phyloP scores from a whole-genome alignment of 2,329 filamentous ascomycete species.

The Xylaria sp. region DNA sequence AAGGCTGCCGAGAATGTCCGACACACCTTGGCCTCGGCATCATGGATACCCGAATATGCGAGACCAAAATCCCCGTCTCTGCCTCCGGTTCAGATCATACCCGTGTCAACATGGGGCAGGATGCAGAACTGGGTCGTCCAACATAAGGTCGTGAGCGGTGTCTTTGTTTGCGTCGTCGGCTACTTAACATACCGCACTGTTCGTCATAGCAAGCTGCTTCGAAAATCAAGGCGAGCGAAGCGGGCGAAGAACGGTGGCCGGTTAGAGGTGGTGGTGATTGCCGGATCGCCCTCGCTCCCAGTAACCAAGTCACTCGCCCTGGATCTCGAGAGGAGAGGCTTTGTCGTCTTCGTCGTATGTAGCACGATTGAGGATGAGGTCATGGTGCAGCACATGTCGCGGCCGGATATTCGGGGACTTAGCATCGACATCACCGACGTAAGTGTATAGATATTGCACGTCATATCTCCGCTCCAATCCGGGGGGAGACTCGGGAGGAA shows the following conservation, averaged over 20 bases:
- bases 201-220: slow-evolving; percentile 64
- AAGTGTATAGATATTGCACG: slow-evolving; percentile 48
- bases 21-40: slow-evolving; percentile 71
- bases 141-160: slow-evolving; percentile 78
- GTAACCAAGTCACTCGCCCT: slow-evolving; percentile 84
- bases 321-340: slow-evolving; percentile 90
- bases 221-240: slow-evolving; percentile 77
- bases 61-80: slow-evolving; percentile 66
- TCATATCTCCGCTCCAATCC: not conserved
- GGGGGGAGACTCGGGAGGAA: not conserved
- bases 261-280: slow-evolving; percentile 86
- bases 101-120: slow-evolving; percentile 58
- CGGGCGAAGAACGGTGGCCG: slow-evolving; percentile 84
- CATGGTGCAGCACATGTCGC: slow-evolving; percentile 77
- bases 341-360: slow-evolving; percentile 92
- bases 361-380: slow-evolving; percentile 86
- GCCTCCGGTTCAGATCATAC: slow-evolving; percentile 49
- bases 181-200: slow-evolving; percentile 68
- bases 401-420: slow-evolving; percentile 83
- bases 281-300: slow-evolving; percentile 86
- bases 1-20: slow-evolving; percentile 76
- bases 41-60: slow-evolving; percentile 78
- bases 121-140: slow-evolving; percentile 76
- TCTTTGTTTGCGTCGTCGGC: slow-evolving; percentile 75
- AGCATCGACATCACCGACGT: slow-evolving; percentile 85